These are phyloP conservation scores for Microdochium bolleyi DNA, from an alignment of 2,329 filamentous ascomycete species.

Conservation along the genomic window DNA sequence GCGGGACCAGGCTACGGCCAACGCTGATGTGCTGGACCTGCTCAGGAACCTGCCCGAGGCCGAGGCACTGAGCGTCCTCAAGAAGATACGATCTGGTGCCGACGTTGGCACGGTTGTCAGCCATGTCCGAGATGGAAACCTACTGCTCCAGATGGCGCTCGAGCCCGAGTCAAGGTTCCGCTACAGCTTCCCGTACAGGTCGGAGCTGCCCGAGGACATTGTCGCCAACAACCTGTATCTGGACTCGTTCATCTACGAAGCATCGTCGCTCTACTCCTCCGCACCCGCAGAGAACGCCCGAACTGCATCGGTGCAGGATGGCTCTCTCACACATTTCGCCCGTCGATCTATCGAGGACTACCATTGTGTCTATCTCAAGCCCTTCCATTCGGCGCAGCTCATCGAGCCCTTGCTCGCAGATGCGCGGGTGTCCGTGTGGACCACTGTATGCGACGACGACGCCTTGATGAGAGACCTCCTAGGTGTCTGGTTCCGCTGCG, in stretches of 20 bases:
- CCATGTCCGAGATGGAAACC: slow-evolving; percentile 15
- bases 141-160: slow-evolving; percentile 27
- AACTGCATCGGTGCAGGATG: too few species aligned
- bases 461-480: too few species aligned
- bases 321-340: too few species aligned
- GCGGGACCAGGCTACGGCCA: not conserved
- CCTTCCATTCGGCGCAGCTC: too few species aligned
- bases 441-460: too few species aligned
- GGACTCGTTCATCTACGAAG: slow-evolving; percentile 20
- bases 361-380: too few species aligned
- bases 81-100: not conserved
- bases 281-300: too few species aligned
- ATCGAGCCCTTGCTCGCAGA: too few species aligned
- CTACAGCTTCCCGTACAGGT: slow-evolving; percentile 28
- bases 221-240: slow-evolving; percentile 16
- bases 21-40: not conserved
- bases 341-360: too few species aligned
- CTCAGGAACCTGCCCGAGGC: not conserved
- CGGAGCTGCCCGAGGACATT: slow-evolving; percentile 19
- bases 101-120: not conserved
- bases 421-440: too few species aligned
- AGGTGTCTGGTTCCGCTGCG: too few species aligned
- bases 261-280: too few species aligned
- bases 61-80: not conserved
- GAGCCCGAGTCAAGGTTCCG: slow-evolving; percentile 26